These are phyloP conservation scores for Pharus latifolius DNA, from an alignment of 176 grass and related monocot genomes.

Conservation along the genomic window DNA sequence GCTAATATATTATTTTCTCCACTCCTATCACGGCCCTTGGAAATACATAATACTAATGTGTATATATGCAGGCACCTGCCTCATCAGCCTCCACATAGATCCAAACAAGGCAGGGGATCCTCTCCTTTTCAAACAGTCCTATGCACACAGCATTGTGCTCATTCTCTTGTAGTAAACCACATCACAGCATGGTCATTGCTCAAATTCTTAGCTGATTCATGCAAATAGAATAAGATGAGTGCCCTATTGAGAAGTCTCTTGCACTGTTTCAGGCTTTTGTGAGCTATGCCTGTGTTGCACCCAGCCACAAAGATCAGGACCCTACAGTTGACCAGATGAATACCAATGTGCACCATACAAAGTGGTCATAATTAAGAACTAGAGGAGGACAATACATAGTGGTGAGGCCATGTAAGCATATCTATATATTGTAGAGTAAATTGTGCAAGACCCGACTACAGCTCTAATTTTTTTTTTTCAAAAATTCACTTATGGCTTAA, in stretches of 20 bases:
- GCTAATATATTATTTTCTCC: background rate
- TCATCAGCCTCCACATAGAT: background rate
- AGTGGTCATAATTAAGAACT: no score
- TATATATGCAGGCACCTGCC: background rate
- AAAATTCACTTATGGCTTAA: no score
- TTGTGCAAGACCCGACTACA: no score
- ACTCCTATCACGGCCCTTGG: no score
- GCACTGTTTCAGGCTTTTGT: background rate
- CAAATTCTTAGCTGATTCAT: background rate
- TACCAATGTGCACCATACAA: background rate
- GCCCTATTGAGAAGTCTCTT: background rate
- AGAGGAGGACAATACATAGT: background rate
- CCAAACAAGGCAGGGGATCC: background rate
- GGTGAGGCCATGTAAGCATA: background rate
- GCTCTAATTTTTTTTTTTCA: no score
- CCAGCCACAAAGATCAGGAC: background rate
- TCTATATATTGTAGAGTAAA: no score
- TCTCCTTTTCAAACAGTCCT: slow-evolving; percentile 4
- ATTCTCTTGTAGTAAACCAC: background rate
- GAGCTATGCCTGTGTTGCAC: background rate
- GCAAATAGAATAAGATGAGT: background rate
- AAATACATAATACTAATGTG: background rate
- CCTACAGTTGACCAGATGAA: background rate
- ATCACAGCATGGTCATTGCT: background rate
- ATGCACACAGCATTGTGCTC: background rate